These are phyloP conservation scores for Arachis hypogaea DNA, from an alignment of 306 rosid genomes.

Conservation along the genomic window DNA sequence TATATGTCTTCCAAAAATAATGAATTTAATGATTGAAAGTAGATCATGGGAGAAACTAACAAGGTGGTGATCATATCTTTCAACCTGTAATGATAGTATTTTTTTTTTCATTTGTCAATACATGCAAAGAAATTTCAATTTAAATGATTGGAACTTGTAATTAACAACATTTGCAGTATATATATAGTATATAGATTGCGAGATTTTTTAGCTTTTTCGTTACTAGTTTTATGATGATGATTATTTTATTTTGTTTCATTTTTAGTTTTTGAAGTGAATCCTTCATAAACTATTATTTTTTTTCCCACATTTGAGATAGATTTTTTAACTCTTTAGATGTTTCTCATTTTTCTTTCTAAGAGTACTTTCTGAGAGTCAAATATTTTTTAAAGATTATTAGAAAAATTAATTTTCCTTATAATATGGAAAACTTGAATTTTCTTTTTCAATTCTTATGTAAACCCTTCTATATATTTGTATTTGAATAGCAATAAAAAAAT, in stretches of 20 bases:
- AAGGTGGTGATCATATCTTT: conserved; percentile 26
- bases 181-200: background rate
- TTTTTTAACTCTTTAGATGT: too few relatives aligned
- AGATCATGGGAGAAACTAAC: conserved; percentile 37
- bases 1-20: conserved; percentile 35
- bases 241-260: background rate
- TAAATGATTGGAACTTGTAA: conserved; percentile 34
- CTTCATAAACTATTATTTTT: background rate
- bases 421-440: too few relatives aligned
- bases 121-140: conserved; percentile 27
- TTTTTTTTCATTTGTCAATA: conserved; percentile 12
- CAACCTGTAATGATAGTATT: conserved; percentile 40
- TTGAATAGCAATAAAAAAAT: too few relatives aligned
- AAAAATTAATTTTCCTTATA: too few relatives aligned
- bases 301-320: too few relatives aligned
- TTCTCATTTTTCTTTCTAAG: too few relatives aligned
- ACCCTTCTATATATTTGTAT: too few relatives aligned
- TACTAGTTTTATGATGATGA: background rate
- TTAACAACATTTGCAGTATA: background rate
- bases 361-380: too few relatives aligned
- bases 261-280: background rate
- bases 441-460: too few relatives aligned
- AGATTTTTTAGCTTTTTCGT: background rate
- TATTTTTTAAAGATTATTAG: too few relatives aligned
- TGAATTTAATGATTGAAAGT: conserved; percentile 47